Conservation (phyloP, 1,284 basidiomycete genomes). For the Malassezia globosa region DNA sequence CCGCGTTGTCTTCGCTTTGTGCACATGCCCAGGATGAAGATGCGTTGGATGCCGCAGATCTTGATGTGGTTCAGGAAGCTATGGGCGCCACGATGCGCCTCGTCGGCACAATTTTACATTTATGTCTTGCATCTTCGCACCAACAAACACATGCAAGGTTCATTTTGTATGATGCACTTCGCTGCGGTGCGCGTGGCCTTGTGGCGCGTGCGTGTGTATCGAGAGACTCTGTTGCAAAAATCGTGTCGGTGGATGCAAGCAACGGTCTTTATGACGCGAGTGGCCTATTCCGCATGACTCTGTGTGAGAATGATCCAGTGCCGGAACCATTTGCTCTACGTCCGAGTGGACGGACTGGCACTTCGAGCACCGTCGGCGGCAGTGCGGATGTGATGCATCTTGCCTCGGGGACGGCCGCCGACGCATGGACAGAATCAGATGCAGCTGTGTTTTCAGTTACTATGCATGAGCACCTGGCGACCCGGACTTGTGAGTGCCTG, state of each 20-base stretch:
- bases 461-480: background rate
- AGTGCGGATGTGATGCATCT: no score
- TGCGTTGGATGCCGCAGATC: background rate
- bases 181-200: conserved; percentile 1
- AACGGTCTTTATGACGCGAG: background rate
- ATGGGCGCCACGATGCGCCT: conserved; percentile 7
- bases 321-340: background rate
- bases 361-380: background rate
- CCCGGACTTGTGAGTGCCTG: background rate
- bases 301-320: background rate
- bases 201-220: background rate
- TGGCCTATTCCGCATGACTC: no score
- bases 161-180: conserved; percentile 13
- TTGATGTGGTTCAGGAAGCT: background rate
- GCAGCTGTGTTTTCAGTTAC: background rate
- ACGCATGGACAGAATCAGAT: background rate
- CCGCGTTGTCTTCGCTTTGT: conserved; percentile 5
- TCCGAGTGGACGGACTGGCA: background rate
- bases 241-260: background rate
- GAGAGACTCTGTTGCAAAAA: background rate
- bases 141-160: conserved; percentile 2
- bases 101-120: conserved; percentile 12
- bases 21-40: background rate
- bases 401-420: background rate
- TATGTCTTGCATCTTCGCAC: conserved; percentile 8